Evolutionary conservation across 371 early-diverging fungal species (phyloP), one percentile per base, ranked within the genome.

Genomic region (Mucor indicus): DNA sequence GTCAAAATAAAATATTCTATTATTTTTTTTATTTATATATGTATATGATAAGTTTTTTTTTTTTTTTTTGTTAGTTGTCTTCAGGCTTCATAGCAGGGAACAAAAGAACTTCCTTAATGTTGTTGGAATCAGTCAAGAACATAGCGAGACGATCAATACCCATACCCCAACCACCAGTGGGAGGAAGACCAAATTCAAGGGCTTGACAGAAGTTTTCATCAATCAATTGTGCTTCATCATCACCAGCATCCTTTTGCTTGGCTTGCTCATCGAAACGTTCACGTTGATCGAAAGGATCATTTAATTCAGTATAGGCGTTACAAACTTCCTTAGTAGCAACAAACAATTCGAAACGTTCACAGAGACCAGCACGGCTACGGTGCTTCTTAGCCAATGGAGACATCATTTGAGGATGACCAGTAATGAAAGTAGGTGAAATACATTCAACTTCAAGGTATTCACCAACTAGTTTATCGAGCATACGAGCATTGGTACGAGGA

Each of bases 271-370:
- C 91, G 75, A 99, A 99, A 65, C 99, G 87, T 65, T 92, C 83
- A 56, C 96, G 89, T 74, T 99, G 99, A 57, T 97, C 99, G 60
- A 88, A 75, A 22, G 99, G 99, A 77, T 98, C 98, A 82, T 99
- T 99, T 69, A 98, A 83, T 79, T 99, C 99, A 25, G 94, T 93
- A 84, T 99, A 99, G 17, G 98, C 96, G 73, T 99, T 99, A 79
- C 89, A 87, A 37, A 99, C 84, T 75, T 99, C 99, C 88, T 98
- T 99, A 64, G 96, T 93, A 58, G 98, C 98, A 12, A 99, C 95
- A 67, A 99, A 99, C 63, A 95, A 79, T 78, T 99, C 99, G 72
- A 99, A 99, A 57, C 99, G 92, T 75, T 99, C 99, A 76, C 96
- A 96, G 25, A 99, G 79, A 38, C 98, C 98, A 47, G 86, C 76